Percentiles rank a stretch among this genome's conserved stretches.
These are phyloP conservation scores for Leucaena leucocephala DNA, from an alignment of 306 rosid species.

Conservation along the genomic window DNA sequence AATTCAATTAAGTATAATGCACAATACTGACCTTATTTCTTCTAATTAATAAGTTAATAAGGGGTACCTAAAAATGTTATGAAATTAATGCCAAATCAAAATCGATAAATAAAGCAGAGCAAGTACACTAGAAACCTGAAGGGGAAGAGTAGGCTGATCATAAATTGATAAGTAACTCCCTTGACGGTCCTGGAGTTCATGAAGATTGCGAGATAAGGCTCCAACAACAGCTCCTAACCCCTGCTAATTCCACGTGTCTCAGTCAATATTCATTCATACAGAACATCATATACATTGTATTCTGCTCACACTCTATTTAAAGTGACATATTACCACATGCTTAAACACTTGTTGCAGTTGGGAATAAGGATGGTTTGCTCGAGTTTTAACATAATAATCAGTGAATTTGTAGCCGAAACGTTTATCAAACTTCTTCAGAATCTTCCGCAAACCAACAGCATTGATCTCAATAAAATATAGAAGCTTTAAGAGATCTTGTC, in stretches of 20 bases:
- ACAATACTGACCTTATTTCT: slow-evolving; percentile 19
- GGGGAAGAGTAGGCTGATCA: slow-evolving; percentile 82
- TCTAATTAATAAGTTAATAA: slow-evolving; percentile 21
- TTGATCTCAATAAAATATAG: slow-evolving; percentile 87
- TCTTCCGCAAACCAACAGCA: slow-evolving; percentile 97
- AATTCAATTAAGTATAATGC: slow-evolving; percentile 34
- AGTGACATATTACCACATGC: slow-evolving; percentile 84
- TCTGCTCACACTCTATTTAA: slow-evolving; percentile 28
- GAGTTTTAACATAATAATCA: slow-evolving; percentile 89
- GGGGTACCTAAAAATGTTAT: slow-evolving; percentile 19
- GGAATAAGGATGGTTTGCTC: slow-evolving; percentile 98
- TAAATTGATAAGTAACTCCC: slow-evolving; percentile 97
- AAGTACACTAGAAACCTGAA: slow-evolving; percentile 65
- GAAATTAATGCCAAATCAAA: slow-evolving; percentile 17
- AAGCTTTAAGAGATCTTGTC: slow-evolving; percentile 84
- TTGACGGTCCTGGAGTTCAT: slow-evolving; percentile 94
- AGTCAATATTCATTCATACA: slow-evolving; percentile 37
- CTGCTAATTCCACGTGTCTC: slow-evolving; percentile 50
- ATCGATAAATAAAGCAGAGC: slow-evolving; percentile 23
- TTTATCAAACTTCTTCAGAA: slow-evolving; percentile 96
- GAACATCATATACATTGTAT: slow-evolving; percentile 3
- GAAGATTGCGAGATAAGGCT: slow-evolving; percentile 97
- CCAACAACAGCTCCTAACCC: slow-evolving; percentile 99
- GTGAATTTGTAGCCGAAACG: slow-evolving; percentile 94
- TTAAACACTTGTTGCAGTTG: slow-evolving; percentile 99